These are phyloP conservation scores for Moesziomyces globuligerus DNA, from an alignment of 1,284 basidiomycete genomes.

Conservation along the genomic window DNA sequence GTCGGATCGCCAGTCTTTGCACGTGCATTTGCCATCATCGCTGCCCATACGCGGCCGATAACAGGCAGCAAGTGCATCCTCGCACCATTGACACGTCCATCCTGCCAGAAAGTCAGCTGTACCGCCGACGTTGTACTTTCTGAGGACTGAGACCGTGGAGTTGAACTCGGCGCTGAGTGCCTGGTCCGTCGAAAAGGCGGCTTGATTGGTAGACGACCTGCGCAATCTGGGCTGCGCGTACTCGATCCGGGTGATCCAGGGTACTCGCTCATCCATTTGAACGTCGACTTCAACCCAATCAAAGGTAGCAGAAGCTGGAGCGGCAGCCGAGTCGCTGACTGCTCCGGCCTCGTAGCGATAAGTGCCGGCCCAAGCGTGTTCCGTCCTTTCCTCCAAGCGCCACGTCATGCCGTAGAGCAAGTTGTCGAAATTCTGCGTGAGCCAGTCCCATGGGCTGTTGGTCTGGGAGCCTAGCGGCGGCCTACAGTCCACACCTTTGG, in stretches of 20 bases:
- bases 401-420: not conserved
- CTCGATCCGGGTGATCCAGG: constrained; percentile 16
- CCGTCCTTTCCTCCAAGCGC: not conserved
- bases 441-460: constrained; percentile 5
- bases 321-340: not conserved
- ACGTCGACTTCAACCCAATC: constrained; percentile 9
- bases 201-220: too few species aligned
- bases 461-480: not conserved
- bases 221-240: not conserved
- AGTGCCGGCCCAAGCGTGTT: not conserved
- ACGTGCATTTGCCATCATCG: constrained; percentile 5
- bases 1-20: not conserved
- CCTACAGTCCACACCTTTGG: too few species aligned
- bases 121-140: constrained; percentile 13
- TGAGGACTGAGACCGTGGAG: constrained; percentile 5
- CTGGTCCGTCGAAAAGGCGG: too few species aligned
- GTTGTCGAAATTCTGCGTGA: not conserved
- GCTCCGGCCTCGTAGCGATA: not conserved
- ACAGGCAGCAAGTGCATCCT: not conserved
- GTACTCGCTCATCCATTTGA: constrained; percentile 5
- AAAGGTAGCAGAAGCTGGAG: too few species aligned
- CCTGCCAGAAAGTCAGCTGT: constrained; percentile 11
- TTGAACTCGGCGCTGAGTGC: not conserved
- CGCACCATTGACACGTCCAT: constrained; percentile 6
- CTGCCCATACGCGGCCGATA: constrained; percentile 3